Conservation (phyloP, 805 yeast genomes). For the Saturnispora quitensis region DNA sequence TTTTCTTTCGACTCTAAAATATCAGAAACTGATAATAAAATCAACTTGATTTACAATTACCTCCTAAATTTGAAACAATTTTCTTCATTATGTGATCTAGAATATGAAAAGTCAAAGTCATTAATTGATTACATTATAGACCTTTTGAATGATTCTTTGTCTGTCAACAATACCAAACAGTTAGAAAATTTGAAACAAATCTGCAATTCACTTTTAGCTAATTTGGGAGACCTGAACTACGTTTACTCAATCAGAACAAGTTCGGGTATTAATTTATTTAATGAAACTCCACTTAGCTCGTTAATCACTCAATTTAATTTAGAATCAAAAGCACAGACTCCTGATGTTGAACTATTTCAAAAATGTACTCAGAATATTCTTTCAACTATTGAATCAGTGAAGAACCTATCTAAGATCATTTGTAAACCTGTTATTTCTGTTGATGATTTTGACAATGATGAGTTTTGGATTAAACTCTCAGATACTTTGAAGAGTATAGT, state of each 20-base stretch:
- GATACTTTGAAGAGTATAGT: slow-evolving; percentile 12
- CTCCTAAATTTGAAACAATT: slow-evolving; percentile 23
- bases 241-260: slow-evolving; percentile 12
- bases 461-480: slow-evolving; percentile 21
- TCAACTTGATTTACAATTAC: background rate
- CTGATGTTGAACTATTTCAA: slow-evolving; percentile 1
- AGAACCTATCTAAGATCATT: slow-evolving; percentile 15
- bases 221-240: slow-evolving; percentile 10
- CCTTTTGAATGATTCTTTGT: slow-evolving; percentile 15
- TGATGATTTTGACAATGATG: slow-evolving; percentile 29
- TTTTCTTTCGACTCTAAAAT: background rate
- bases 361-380: slow-evolving; percentile 14
- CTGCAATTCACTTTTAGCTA: slow-evolving; percentile 14
- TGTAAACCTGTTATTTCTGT: slow-evolving; percentile 27
- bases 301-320: slow-evolving; percentile 11
- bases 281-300: slow-evolving; percentile 1
- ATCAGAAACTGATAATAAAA: background rate
- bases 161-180: slow-evolving; percentile 10
- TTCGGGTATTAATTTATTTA: slow-evolving; percentile 20
- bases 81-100: slow-evolving; percentile 22
- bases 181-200: slow-evolving; percentile 15
- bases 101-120: slow-evolving; percentile 2
- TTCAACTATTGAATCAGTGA: slow-evolving; percentile 16
- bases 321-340: background rate
- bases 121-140: slow-evolving; percentile 14